Conservation (phyloP, 1,139 yeast species). For the Lodderomyces theae region DNA sequence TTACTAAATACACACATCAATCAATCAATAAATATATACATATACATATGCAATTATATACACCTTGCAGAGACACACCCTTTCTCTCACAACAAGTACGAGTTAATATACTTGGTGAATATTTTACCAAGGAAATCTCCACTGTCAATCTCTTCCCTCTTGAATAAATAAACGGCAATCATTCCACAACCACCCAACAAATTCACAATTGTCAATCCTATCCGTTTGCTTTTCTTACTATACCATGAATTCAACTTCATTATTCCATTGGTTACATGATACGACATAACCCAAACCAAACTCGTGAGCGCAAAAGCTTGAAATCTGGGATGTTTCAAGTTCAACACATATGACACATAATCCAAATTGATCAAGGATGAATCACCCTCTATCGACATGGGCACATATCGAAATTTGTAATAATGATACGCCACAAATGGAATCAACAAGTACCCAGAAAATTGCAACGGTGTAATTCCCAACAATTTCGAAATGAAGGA, state of each 20-base stretch:
- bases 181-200: conserved; percentile 25
- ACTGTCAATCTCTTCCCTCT: conserved; percentile 16
- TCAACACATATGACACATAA: conserved; percentile 48
- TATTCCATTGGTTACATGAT: conserved; percentile 39
- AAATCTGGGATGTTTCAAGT: conserved; percentile 20
- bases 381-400: conserved; percentile 60
- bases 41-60: not conserved
- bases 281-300: conserved; percentile 26
- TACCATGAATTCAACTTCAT: conserved; percentile 30
- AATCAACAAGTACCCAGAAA: conserved; percentile 57
- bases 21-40: conserved; percentile 2
- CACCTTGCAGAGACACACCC: not conserved
- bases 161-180: conserved; percentile 24
- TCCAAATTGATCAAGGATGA: conserved; percentile 55
- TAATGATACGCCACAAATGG: conserved; percentile 50
- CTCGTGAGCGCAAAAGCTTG: conserved; percentile 22
- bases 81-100: conserved; percentile 13
- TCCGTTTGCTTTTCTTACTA: conserved; percentile 28
- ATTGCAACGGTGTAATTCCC: conserved; percentile 46
- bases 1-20: too few relatives aligned
- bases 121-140: conserved; percentile 29
- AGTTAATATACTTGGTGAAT: conserved; percentile 25
- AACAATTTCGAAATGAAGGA: conserved; percentile 43
- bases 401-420: conserved; percentile 47
- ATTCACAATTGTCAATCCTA: conserved; percentile 34